Conservation (phyloP, 257 asterid genomes). For the Lycium barbarum region DNA sequence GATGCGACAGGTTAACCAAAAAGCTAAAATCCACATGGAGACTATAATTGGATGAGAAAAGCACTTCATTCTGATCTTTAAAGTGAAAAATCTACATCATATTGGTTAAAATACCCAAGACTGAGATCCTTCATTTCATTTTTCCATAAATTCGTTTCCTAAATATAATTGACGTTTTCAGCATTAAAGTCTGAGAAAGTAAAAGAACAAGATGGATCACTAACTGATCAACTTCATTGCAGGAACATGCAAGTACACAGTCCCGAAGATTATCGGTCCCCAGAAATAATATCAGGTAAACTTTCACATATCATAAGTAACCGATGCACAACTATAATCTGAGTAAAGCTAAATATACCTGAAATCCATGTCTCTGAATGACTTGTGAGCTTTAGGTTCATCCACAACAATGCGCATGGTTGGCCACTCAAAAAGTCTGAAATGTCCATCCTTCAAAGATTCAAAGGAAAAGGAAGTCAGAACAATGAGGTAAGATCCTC, state of each 20-base stretch:
- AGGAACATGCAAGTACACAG: neutral
- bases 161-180: neutral
- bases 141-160: neutral
- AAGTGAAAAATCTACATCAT: slow-evolving; percentile 7
- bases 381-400: slow-evolving; percentile 95
- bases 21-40: neutral
- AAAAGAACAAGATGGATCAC: neutral
- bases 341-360: slow-evolving; percentile 55
- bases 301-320: neutral
- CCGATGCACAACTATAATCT: neutral
- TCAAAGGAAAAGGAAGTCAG: slow-evolving; percentile 18
- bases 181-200: neutral
- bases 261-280: slow-evolving; percentile 8
- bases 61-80: neutral
- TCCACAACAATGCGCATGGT: slow-evolving; percentile 67
- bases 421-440: slow-evolving; percentile 96
- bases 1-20: neutral
- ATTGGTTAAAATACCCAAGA: slow-evolving; percentile 1
- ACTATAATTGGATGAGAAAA: neutral
- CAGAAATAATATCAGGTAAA: neutral
- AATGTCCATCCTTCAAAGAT: slow-evolving; percentile 80
- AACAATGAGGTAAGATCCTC: slow-evolving; percentile 30
- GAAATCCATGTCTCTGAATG: slow-evolving; percentile 95
- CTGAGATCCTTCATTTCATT: slow-evolving; percentile 22
- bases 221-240: neutral